phyloP scores from a whole-genome alignment of 768 basidiomycete species.

The Trametes elegans region DNA sequence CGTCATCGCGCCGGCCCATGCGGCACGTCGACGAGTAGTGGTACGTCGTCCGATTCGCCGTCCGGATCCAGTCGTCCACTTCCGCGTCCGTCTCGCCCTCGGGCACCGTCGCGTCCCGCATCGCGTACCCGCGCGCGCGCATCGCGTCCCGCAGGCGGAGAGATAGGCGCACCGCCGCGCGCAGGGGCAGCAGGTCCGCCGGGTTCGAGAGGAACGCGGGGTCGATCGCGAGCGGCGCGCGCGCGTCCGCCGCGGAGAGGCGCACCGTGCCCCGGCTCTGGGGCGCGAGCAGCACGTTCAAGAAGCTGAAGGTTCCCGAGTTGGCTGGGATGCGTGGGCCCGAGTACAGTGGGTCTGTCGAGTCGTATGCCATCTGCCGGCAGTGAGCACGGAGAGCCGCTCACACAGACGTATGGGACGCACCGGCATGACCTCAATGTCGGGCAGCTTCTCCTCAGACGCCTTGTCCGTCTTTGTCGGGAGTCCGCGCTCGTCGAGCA shows the following conservation, averaged over 20 bases:
- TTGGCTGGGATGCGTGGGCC: neutral
- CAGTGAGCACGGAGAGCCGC: too few species aligned
- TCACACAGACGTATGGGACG: too few species aligned
- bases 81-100: conserved; percentile 28
- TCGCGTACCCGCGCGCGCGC: conserved; percentile 15
- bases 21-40: conserved; percentile 39
- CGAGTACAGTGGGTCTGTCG: neutral
- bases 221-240: conserved; percentile 30
- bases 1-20: conserved; percentile 27
- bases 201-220: conserved; percentile 29
- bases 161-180: conserved; percentile 21
- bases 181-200: conserved; percentile 28
- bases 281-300: conserved; percentile 28
- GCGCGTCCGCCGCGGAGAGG: conserved; percentile 32
- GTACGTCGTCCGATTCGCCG: conserved; percentile 29
- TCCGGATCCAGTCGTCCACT: conserved; percentile 32
- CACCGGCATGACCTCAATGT: conserved; percentile 40
- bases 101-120: conserved; percentile 27
- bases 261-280: conserved; percentile 26
- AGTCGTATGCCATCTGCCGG: conserved; percentile 22
- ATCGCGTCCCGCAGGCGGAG: conserved; percentile 25
- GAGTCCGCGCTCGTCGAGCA: conserved; percentile 25
- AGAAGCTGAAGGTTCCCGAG: conserved; percentile 20
- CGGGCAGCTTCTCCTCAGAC: conserved; percentile 31
- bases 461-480: conserved; percentile 12